These are phyloP conservation scores for Fusarium circinatum DNA, from an alignment of 2,329 filamentous ascomycete genomes.

Conservation along the genomic window DNA sequence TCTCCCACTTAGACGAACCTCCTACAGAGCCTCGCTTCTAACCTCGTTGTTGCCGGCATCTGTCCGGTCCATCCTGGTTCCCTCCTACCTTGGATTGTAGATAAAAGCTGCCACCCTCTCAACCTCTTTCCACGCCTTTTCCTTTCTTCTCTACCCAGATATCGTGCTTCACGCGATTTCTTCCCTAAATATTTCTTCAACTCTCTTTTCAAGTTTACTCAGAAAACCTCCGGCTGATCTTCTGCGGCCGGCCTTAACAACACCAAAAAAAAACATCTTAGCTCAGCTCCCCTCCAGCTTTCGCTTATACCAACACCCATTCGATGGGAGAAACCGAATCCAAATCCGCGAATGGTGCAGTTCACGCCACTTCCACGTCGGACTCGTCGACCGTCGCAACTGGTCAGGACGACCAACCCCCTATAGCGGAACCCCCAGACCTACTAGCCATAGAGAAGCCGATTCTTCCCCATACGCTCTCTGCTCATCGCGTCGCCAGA, in stretches of 20 bases:
- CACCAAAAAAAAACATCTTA: not conserved
- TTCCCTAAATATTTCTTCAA: conserved; percentile 7
- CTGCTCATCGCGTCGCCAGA: conserved; percentile 49
- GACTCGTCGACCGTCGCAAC: conserved; percentile 50
- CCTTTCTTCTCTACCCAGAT: conserved; percentile 32
- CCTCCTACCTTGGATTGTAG: conserved; percentile 15
- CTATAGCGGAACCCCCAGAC: conserved; percentile 53
- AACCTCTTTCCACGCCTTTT: conserved; percentile 7
- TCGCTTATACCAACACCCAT: conserved; percentile 47
- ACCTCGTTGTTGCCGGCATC: conserved; percentile 15
- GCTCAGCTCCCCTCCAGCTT: conserved; percentile 14
- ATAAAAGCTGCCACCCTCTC: conserved; percentile 37
- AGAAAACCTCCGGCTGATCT: conserved; percentile 19
- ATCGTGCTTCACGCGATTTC: conserved; percentile 37
- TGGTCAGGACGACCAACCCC: conserved; percentile 52
- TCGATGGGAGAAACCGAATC: conserved; percentile 56
- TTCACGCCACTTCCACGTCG: conserved; percentile 52
- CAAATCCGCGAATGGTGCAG: conserved; percentile 54
- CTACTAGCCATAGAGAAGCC: conserved; percentile 51
- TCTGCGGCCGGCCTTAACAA: conserved; percentile 9
- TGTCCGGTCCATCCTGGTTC: conserved; percentile 22
- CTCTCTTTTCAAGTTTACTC: conserved; percentile 1
- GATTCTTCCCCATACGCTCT: conserved; percentile 49
- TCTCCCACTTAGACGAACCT: conserved; percentile 4
- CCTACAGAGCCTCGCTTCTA: conserved; percentile 18